These are phyloP conservation scores for Penicillium canariense DNA, from an alignment of 495 filamentous ascomycete genomes.

Conservation along the genomic window DNA sequence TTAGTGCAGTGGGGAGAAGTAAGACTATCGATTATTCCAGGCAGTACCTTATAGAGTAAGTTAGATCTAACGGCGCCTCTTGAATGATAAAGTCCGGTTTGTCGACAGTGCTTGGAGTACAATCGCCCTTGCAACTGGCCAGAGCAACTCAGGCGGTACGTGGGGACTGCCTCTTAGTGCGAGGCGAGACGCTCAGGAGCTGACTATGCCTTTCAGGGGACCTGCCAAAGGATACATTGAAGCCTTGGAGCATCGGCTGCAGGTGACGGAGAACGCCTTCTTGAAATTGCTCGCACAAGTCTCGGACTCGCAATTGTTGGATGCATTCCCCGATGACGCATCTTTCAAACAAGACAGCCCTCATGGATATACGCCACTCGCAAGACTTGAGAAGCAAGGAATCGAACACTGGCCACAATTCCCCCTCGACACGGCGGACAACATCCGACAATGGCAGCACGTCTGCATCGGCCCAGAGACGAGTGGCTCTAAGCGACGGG, in stretches of 20 bases:
- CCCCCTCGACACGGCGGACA: conserved; percentile 32
- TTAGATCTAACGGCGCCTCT: neutral
- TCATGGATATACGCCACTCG: conserved; percentile 20
- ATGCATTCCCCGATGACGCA: conserved; percentile 7
- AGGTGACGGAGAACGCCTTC: conserved; percentile 36
- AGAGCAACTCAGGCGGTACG: conserved; percentile 39
- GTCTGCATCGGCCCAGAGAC: conserved; percentile 15
- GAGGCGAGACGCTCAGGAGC: neutral
- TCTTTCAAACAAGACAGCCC: neutral
- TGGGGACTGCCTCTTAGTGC: neutral
- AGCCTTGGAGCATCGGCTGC: conserved; percentile 37
- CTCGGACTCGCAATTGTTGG: conserved; percentile 30
- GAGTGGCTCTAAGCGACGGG: neutral
- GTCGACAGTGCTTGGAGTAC: conserved; percentile 36
- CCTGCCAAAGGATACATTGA: conserved; percentile 44
- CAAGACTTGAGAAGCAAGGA: conserved; percentile 30
- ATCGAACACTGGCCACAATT: conserved; percentile 37
- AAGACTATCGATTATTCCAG: neutral
- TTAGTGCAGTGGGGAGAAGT: conserved; percentile 42
- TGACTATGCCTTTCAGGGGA: conserved; percentile 22
- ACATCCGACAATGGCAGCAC: conserved; percentile 39
- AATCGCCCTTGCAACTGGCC: conserved; percentile 40
- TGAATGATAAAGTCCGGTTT: conserved; percentile 29
- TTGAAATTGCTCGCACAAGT: conserved; percentile 32
- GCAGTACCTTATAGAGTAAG: neutral